These are phyloP conservation scores for Polygonum aviculare DNA, from an alignment of 148 eudicot species.

Conservation along the genomic window DNA sequence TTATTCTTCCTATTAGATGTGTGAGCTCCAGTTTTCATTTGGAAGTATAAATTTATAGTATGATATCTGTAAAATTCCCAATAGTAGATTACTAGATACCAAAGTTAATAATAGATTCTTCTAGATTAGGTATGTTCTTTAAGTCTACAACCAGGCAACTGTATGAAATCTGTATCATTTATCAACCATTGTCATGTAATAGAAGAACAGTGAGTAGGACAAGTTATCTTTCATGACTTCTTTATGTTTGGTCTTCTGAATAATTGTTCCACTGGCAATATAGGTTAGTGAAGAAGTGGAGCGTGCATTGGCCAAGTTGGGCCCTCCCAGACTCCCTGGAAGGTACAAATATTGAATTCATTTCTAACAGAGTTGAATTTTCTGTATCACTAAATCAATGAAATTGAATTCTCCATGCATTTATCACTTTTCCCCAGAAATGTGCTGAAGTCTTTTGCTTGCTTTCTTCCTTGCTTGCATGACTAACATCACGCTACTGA, in stretches of 20 bases:
- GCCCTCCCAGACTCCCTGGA: constrained; percentile 51
- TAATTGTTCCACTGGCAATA: background rate
- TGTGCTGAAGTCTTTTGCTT: no score
- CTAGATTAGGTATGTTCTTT: background rate
- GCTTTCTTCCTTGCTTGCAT: no score
- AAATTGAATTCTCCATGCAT: background rate
- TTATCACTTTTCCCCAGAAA: background rate
- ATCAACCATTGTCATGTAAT: background rate
- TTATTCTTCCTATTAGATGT: background rate
- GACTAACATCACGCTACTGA: no score
- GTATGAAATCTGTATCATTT: background rate
- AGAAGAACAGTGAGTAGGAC: background rate
- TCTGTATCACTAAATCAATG: background rate
- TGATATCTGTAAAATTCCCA: background rate
- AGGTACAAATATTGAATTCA: constrained; percentile 28
- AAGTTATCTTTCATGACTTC: background rate
- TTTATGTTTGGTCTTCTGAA: background rate
- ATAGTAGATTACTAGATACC: background rate
- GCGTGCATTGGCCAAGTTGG: constrained; percentile 75
- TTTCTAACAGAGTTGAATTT: background rate
- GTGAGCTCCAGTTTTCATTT: background rate
- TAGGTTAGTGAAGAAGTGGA: constrained; percentile 89
- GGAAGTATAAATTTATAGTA: background rate
- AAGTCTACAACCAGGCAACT: background rate
- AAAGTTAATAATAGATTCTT: background rate